phyloP scores from a whole-genome alignment of 2,329 filamentous ascomycete species.

The Fusarium sp. region DNA sequence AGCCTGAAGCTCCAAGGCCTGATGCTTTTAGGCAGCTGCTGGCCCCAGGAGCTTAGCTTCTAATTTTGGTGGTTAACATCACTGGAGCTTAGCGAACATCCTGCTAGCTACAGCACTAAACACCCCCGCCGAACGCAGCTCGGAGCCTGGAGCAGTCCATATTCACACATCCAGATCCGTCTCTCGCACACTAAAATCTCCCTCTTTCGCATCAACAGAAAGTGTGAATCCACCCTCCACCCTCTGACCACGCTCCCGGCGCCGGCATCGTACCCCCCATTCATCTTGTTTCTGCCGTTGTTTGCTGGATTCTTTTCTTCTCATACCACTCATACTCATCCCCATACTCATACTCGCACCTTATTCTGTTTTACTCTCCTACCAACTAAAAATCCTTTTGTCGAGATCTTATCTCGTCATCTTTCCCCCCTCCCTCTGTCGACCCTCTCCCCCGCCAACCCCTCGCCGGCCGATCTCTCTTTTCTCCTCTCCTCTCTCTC shows the following conservation, averaged over 20 bases:
- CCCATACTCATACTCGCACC: background rate
- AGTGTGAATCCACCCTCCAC: slow-evolving; percentile 40
- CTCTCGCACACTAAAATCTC: slow-evolving; percentile 31
- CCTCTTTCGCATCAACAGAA: slow-evolving; percentile 34
- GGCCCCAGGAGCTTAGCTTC: background rate
- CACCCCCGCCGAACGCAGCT: slow-evolving; percentile 7
- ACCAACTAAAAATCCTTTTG: slow-evolving; percentile 14
- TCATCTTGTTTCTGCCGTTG: slow-evolving; percentile 23
- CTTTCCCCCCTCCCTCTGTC: slow-evolving; percentile 15
- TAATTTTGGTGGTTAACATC: slow-evolving; percentile 9
- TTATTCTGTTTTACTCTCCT: background rate
- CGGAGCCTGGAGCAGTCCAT: slow-evolving; percentile 2
- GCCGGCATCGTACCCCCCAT: slow-evolving; percentile 37
- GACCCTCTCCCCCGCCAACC: slow-evolving; percentile 35
- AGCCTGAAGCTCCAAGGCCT: background rate
- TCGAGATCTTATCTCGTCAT: slow-evolving; percentile 34
- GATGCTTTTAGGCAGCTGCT: slow-evolving; percentile 12
- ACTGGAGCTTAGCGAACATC: slow-evolving; percentile 17
- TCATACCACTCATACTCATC: slow-evolving; percentile 15
- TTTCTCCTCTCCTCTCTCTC: slow-evolving; percentile 33
- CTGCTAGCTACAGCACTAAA: slow-evolving; percentile 12
- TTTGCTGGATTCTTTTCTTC: slow-evolving; percentile 18
- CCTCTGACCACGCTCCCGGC: slow-evolving; percentile 38
- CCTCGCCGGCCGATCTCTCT: slow-evolving; percentile 40
- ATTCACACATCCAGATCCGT: slow-evolving; percentile 11